Evolutionary conservation across 495 filamentous ascomycete species (phyloP), one percentile per base, ranked within the genome.

Genomic region (Tuber calosporum): DNA sequence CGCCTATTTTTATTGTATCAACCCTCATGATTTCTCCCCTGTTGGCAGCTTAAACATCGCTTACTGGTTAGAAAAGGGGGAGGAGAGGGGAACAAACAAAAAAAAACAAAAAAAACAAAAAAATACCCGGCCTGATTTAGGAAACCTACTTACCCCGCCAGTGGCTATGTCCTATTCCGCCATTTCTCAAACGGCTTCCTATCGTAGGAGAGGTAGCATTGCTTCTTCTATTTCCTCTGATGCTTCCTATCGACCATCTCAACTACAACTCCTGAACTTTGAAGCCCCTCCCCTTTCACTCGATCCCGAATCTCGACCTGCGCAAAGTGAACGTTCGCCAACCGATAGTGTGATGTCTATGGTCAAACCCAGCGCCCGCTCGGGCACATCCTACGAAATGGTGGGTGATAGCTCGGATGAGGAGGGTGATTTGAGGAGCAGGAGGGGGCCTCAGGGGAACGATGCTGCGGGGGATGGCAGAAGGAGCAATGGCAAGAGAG

Each of bases 321-420:
- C 34, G 42, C 48, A 36, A 67, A 43, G 48, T 68, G 53, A 20
- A 45, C 11, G 8, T 72, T 68, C 42, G 69, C 43, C 11, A 68
- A 66, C 43, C 53, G 70, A 74, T 74, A 68, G 22, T 68, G 71
- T 66, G 37, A 69, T 67, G 43, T 48, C 71, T 30, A 77, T 45
- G 34, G 68, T 69, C 39, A 78, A 71, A 38, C 77, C 74, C 67
- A 71, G 75, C 42, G 45, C 74, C 19, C 75, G 66, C 67, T 78
- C 75, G 68, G 71, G 71, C 9, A 73, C 75, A 68, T 74, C 76
- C 41, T 78, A 78, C 20, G 68, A 78, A 69, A 77, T 78, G 75
- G 75, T 78, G n/a, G 75, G 77, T 37, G 76, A 71, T 20, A 75
- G 76, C 13, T 43, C 74, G 30, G 76, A 78, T 30, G 74, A 48